Evolutionary conservation across 2,329 filamentous ascomycete species (phyloP), one percentile per base, ranked within the genome.

Genomic region (Orbilia brochopaga): DNA sequence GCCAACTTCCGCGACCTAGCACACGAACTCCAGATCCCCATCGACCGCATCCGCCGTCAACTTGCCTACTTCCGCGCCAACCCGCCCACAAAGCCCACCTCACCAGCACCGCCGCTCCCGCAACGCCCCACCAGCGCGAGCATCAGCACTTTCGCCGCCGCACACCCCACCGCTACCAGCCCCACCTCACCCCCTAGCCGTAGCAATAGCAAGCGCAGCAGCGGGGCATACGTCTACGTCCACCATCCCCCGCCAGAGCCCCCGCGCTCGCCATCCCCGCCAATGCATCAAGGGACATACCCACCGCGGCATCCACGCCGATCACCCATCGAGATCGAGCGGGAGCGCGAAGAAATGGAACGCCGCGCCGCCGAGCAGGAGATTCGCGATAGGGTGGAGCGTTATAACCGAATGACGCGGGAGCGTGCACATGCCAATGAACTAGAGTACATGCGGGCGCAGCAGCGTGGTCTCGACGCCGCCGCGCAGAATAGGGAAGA

Each of bases 1-100:
- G 56, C 48, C 11, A 70, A 70, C 50, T 70, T 70, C n/a, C 30
- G 37, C 30, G 60, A 63, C 15, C 59, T 70, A 23, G 59, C 66
- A 1, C 35, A 19, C 2, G 66, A 70, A 15, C 21, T 70, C 30
- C 48, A 60, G 17, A 70, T 70, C 37, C 66, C 66, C n/a, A 53
- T 64, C n/a, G 59, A 70, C 48, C 37, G 60, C n/a, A 59, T 70
- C 42, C 10, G 30, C 10, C 51, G 58, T 2, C 51, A 62, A 35
- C 51, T 69, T n/a, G 37, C 30, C 37, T 7, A 13, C 0, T 61
- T 60, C 51, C 60, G 55, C 13, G 23, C 58, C 27, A 10, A 4
- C 32, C 6, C 48, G 21, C 48, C 58, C 10, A 44, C 51, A 19
- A 55, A 19, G n/a, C 40, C 50, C 35, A 30, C 35, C 23, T 13